A percentile compares a stretch with the other conserved stretches of the same genome.
Evolutionary conservation across 192 early-diverging fungal species (phyloP).

Genomic region (Kickxella alabastrina): DNA sequence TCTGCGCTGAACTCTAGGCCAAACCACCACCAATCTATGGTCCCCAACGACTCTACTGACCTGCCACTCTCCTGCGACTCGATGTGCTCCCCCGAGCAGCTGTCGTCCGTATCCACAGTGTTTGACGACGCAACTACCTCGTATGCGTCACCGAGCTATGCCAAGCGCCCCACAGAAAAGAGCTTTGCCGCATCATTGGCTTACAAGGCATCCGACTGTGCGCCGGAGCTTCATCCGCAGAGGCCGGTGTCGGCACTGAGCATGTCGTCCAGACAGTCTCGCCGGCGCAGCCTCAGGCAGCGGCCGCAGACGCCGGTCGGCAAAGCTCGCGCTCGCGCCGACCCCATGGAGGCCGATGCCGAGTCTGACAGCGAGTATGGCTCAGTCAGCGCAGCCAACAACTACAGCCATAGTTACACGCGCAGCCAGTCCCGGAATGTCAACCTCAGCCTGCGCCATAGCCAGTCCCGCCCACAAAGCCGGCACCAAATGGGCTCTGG

Average conservation of each 20-base stretch:
- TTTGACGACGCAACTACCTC: slow-evolving; percentile 18
- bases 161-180: neutral
- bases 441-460: neutral
- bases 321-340: neutral
- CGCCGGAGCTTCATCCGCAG: neutral
- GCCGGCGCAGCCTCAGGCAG: slow-evolving; percentile 9
- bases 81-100: slow-evolving; percentile 7
- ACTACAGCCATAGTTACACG: neutral
- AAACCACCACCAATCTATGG: slow-evolving; percentile 1
- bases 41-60: slow-evolving; percentile 7
- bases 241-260: slow-evolving; percentile 2
- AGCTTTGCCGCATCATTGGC: no score
- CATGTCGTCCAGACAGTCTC: neutral
- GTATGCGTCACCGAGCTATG: neutral
- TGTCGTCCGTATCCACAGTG: slow-evolving; percentile 16
- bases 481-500: slow-evolving; percentile 12
- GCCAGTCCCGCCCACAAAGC: neutral
- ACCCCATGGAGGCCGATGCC: slow-evolving; percentile 37
- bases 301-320: neutral
- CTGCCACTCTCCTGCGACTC: slow-evolving; percentile 3
- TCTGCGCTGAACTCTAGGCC: slow-evolving; percentile 37
- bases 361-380: slow-evolving; percentile 37
- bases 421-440: neutral
- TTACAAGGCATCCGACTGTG: neutral
- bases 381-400: neutral